These are phyloP conservation scores for Cystoisospora suis DNA, from an alignment of 169 alveolate species.

Conservation along the genomic window DNA sequence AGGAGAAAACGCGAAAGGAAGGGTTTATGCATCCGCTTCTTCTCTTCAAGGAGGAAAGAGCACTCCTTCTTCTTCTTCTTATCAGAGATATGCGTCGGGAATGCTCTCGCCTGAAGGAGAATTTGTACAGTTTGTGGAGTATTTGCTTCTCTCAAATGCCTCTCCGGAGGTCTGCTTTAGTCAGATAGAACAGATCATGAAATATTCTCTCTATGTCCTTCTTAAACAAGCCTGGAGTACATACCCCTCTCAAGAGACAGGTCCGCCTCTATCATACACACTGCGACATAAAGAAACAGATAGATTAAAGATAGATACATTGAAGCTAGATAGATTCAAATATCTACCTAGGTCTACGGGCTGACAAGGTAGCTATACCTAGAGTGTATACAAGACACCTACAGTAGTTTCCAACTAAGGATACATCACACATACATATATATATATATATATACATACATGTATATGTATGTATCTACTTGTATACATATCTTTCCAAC, in stretches of 20 bases:
- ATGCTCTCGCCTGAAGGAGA: constrained; percentile 2
- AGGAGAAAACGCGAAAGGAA: not conserved
- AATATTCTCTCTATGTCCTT: not conserved
- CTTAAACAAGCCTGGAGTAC: not conserved
- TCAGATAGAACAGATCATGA: not conserved
- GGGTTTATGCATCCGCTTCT: not conserved
- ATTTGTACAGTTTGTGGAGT: not conserved
- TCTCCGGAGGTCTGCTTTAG: not conserved
- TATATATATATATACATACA: not conserved
- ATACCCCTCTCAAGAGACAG: constrained; percentile 11
- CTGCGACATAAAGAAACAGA: too few relatives aligned
- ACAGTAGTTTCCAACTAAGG: too few relatives aligned
- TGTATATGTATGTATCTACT: too few relatives aligned
- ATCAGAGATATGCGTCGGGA: not conserved
- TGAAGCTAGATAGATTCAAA: too few relatives aligned
- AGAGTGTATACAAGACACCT: too few relatives aligned
- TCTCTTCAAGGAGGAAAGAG: not conserved
- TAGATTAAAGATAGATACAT: too few relatives aligned
- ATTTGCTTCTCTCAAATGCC: not conserved
- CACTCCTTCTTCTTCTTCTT: not conserved
- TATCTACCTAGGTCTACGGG: too few relatives aligned
- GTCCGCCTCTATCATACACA: too few relatives aligned
- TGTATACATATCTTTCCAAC: not conserved
- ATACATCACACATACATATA: too few relatives aligned
- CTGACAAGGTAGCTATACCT: too few relatives aligned